Evolutionary conservation across 768 basidiomycete genomes (phyloP).

Genomic region (Leccinum variicolor): DNA sequence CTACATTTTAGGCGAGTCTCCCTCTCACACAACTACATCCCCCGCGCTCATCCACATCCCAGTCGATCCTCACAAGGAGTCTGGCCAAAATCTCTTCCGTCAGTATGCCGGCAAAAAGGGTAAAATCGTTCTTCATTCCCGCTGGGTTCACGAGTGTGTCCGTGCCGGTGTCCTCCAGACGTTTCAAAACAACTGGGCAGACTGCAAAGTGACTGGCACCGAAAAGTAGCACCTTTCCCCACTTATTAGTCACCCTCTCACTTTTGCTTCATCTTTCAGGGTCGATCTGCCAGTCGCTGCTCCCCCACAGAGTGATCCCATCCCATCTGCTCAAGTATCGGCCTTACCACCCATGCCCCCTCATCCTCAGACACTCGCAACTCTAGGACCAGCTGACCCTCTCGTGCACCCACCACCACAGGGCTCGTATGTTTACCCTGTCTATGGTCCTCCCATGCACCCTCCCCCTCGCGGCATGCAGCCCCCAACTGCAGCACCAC

Average conservation of each 20-base stretch:
- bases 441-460: slow-evolving; percentile 41
- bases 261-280: slow-evolving; percentile 9
- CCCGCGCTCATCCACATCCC: slow-evolving; percentile 5
- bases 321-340: slow-evolving; percentile 25
- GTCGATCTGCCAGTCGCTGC: slow-evolving; percentile 23
- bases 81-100: slow-evolving; percentile 77
- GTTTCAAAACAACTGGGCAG: slow-evolving; percentile 74
- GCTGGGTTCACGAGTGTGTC: slow-evolving; percentile 79
- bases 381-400: slow-evolving; percentile 27
- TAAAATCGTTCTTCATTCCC: slow-evolving; percentile 69
- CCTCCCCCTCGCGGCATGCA: slow-evolving; percentile 41
- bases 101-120: slow-evolving; percentile 79
- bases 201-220: slow-evolving; percentile 73
- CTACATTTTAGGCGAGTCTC: slow-evolving; percentile 70
- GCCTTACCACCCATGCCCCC: slow-evolving; percentile 25
- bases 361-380: slow-evolving; percentile 27
- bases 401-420: slow-evolving; percentile 30
- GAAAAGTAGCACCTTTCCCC: slow-evolving; percentile 52
- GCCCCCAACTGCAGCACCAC: slow-evolving; percentile 44
- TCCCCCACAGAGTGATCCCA: slow-evolving; percentile 21
- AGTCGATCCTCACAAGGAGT: slow-evolving; percentile 79
- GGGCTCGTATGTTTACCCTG: slow-evolving; percentile 28
- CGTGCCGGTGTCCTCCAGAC: slow-evolving; percentile 66
- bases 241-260: not conserved
- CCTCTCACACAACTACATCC: slow-evolving; percentile 1